Evolutionary conservation across 495 filamentous ascomycete genomes (phyloP).

Genomic region (Neurospora sp.): DNA sequence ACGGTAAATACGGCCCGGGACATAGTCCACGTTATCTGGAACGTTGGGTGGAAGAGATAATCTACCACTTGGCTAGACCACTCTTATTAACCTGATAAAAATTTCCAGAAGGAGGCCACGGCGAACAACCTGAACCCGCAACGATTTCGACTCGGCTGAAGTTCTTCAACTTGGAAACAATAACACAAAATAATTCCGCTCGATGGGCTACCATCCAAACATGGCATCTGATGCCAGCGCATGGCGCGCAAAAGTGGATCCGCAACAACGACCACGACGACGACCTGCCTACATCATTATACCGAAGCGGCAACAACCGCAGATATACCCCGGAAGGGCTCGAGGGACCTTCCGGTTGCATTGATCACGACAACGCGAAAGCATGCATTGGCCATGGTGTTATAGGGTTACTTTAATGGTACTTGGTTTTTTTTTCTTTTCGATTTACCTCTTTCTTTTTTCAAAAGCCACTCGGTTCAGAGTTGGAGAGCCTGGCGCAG

Average conservation of each 20-base stretch:
- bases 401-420: slow-evolving; percentile 5
- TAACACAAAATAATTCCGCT: slow-evolving; percentile 5
- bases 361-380: slow-evolving; percentile 15
- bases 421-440: slow-evolving; percentile 9
- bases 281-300: background rate
- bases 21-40: slow-evolving; percentile 95
- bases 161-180: slow-evolving; percentile 17
- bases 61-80: slow-evolving; percentile 11
- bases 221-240: slow-evolving; percentile 1
- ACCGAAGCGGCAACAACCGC: background rate
- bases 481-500: background rate
- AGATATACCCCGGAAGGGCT: background rate
- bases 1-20: slow-evolving; percentile 94
- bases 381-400: slow-evolving; percentile 26
- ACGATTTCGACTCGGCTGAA: slow-evolving; percentile 19
- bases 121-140: slow-evolving; percentile 8
- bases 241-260: background rate
- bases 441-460: background rate
- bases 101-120: slow-evolving; percentile 25
- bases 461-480: background rate
- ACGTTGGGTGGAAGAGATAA: slow-evolving; percentile 86
- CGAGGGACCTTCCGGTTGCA: slow-evolving; percentile 1
- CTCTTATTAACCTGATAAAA: slow-evolving; percentile 22
- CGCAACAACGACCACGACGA: background rate
- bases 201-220: background rate